Evolutionary conservation across 1,284 basidiomycete species (phyloP), one percentile per base, ranked within the genome.

Genomic region (Mycena sp.): DNA sequence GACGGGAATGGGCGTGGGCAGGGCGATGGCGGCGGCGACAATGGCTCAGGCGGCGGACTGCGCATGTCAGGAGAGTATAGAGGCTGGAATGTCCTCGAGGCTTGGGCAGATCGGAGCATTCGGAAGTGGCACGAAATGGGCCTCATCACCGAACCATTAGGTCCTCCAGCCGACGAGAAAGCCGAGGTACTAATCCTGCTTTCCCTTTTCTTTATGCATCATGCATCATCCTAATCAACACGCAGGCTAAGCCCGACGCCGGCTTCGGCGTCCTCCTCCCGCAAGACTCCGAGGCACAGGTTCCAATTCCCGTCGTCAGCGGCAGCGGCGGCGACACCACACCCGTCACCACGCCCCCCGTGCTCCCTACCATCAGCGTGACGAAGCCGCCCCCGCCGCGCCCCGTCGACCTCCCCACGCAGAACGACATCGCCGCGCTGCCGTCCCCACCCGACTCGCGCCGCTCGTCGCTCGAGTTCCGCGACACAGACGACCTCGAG

Each of bases 51-150:
- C 23, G 89, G 81, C 45, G 81, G 87, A 4, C 75, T 95, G 71
- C 83, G 89, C 52, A 77, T 96, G 68, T 83, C 85, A 2, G 94
- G 94, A 29, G 89, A 94, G 74, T 96, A 96, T 74, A 86, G 87
- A 73, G 95, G 95, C 2, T 96, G 94, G 95, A 92, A 83, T 73
- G 92, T 95, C 16, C 79, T 96, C 63, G 95, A 97, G 76, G 95
- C 94, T 21, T 93, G 91, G 89, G 95, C 93, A 58, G 95, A 96
- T 78, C 84, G 85, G 69, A 95, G 93, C 76, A 82, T 94, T 52
- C 85, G 90, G 73, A 88, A 88, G 73, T 97, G 95, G 95, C 87
- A 90, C 63, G 88, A 91, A 70, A 82, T 88, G 29, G 94, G 94
- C 4, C 76, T 94, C 30, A 82, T 93, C 26, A 78, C 87, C 50